Evolutionary conservation across 2,329 filamentous ascomycete species (phyloP).

Genomic region (Aspergillus pseudoviridinutans): DNA sequence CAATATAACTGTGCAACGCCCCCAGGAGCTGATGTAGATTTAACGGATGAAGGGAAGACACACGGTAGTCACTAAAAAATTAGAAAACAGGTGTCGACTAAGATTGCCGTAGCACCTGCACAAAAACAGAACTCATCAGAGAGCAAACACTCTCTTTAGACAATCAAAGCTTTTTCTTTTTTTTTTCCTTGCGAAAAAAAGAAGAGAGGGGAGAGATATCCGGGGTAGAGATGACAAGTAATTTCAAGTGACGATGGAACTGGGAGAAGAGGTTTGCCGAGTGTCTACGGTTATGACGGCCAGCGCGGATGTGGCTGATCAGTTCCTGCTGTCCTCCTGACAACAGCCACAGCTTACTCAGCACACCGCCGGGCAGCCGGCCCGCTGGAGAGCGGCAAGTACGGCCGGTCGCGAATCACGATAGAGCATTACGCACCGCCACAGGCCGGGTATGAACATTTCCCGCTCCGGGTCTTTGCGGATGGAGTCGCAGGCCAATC

Average conservation of each 20-base stretch:
- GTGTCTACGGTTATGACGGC: conserved; percentile 25
- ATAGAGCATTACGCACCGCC: conserved; percentile 15
- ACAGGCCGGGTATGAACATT: conserved; percentile 20
- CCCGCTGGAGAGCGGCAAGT: conserved; percentile 1
- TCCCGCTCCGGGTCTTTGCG: conserved; percentile 18
- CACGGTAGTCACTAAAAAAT: conserved; percentile 12
- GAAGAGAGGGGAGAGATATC: not conserved
- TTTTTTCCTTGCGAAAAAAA: conserved; percentile 14
- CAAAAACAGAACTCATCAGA: conserved; percentile 37
- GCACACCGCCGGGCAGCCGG: conserved; percentile 1
- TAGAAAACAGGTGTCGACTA: conserved; percentile 38
- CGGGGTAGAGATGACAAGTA: conserved; percentile 1
- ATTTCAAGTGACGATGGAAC: not conserved
- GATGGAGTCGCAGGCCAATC: conserved; percentile 9
- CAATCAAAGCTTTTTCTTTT: conserved; percentile 2
- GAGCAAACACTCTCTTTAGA: conserved; percentile 31
- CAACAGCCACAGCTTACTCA: conserved; percentile 16
- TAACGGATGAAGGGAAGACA: conserved; percentile 25
- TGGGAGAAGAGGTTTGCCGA: conserved; percentile 12
- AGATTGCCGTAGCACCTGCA: conserved; percentile 39
- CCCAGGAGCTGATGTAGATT: not conserved
- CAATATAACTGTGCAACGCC: not conserved
- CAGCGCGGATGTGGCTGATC: conserved; percentile 15
- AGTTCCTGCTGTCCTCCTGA: not conserved
- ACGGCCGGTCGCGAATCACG: not conserved